Percentiles rank a stretch among this genome's conserved stretches.
Conservation (phyloP, 1,139 yeast species). For the Magnusiomyces suaveolens region DNA sequence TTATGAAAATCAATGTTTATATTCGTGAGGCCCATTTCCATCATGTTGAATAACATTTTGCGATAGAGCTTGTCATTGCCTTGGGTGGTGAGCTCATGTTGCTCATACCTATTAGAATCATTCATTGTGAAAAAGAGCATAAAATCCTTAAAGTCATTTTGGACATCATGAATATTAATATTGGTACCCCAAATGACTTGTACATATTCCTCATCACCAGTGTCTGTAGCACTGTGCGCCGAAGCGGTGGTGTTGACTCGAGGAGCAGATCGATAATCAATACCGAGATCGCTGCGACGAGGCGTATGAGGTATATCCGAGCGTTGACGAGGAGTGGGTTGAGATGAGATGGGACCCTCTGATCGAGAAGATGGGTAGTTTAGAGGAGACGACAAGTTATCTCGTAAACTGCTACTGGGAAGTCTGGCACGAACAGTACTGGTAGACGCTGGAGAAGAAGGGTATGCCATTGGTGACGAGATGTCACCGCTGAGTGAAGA, state of each 20-base stretch:
- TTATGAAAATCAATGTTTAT: constrained; percentile 78
- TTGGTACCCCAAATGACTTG: constrained; percentile 98
- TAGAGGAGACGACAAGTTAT: constrained; percentile 3
- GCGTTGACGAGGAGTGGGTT: not conserved
- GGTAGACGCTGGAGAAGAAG: constrained; percentile 35
- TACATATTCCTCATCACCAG: constrained; percentile 50
- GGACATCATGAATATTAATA: constrained; percentile 81
- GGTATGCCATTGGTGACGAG: constrained; percentile 42
- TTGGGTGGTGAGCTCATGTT: constrained; percentile 38
- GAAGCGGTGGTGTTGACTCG: not conserved
- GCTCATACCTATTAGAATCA: constrained; percentile 57
- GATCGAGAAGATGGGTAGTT: constrained; percentile 8
- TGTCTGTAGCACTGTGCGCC: constrained; percentile 13
- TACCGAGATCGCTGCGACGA: constrained; percentile 36
- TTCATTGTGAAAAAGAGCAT: constrained; percentile 73
- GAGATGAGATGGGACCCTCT: not conserved
- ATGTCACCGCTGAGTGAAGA: constrained; percentile 11
- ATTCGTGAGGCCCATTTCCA: constrained; percentile 68
- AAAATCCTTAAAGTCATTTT: constrained; percentile 70
- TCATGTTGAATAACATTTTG: constrained; percentile 62
- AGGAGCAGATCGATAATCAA: constrained; percentile 26
- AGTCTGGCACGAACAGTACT: not conserved
- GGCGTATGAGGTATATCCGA: constrained; percentile 22
- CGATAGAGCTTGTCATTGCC: constrained; percentile 73
- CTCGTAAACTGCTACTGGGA: constrained; percentile 3